These are phyloP conservation scores for Moesziomyces globuligerus DNA, from an alignment of 1,284 basidiomycete species.

Conservation along the genomic window DNA sequence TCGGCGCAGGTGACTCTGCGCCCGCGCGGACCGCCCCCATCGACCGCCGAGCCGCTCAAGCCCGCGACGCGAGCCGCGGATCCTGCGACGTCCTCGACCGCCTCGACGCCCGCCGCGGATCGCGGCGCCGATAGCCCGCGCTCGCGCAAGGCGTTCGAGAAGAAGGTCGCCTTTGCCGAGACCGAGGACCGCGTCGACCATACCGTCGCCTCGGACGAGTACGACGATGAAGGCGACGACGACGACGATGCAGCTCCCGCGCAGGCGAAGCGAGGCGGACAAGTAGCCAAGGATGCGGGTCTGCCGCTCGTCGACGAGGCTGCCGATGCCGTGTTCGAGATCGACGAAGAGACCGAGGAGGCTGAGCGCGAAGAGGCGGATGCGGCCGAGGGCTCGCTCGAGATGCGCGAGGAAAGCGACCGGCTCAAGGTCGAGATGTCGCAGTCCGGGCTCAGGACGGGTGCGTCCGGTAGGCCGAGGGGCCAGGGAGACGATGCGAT, in stretches of 20 bases:
- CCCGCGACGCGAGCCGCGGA: constrained; percentile 32
- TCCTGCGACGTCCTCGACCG: constrained; percentile 4
- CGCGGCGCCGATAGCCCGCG: constrained; percentile 13
- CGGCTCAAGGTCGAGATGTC: constrained; percentile 35
- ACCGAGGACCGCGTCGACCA: constrained; percentile 51
- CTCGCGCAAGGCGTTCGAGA: constrained; percentile 34
- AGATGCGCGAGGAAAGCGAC: constrained; percentile 24
- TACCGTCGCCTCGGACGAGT: constrained; percentile 15
- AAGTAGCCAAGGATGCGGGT: background rate
- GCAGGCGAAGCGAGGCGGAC: constrained; percentile 1
- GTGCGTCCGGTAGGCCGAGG: constrained; percentile 31
- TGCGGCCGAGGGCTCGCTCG: constrained; percentile 4
- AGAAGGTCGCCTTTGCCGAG: constrained; percentile 62
- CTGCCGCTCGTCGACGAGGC: constrained; percentile 36
- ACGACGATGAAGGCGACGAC: constrained; percentile 41
- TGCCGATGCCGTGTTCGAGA: constrained; percentile 54
- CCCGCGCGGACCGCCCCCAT: constrained; percentile 45
- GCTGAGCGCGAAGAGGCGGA: constrained; percentile 6
- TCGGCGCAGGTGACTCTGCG: constrained; percentile 51
- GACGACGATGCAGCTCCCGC: constrained; percentile 9
- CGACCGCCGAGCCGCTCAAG: constrained; percentile 48
- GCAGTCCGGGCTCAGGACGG: constrained; percentile 29
- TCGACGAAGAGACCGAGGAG: constrained; percentile 53
- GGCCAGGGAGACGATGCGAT: constrained; percentile 37
- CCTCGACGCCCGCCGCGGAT: background rate